These are phyloP conservation scores for Camellia sinensis DNA, from an alignment of 148 eudicot species.

Conservation along the genomic window DNA sequence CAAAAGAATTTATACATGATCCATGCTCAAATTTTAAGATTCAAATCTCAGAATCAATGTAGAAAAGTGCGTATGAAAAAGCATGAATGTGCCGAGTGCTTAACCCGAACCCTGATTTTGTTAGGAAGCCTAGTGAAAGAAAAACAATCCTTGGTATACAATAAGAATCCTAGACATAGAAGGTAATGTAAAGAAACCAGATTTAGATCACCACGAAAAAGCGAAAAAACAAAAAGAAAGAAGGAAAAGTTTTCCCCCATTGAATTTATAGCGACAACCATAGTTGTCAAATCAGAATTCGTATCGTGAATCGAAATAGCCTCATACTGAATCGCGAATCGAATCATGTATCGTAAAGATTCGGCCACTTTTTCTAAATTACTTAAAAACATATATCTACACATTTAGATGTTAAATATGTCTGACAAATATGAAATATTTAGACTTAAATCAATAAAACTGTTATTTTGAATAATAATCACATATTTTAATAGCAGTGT, in stretches of 20 bases:
- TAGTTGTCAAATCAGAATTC: neutral
- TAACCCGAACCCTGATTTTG: neutral
- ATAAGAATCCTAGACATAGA: neutral
- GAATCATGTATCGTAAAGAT: too few relatives aligned
- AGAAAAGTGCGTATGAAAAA: neutral
- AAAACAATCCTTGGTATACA: neutral
- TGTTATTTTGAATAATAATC: too few relatives aligned
- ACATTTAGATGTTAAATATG: too few relatives aligned
- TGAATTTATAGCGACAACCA: neutral
- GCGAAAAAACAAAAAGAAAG: neutral
- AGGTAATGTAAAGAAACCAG: neutral
- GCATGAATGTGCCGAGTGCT: neutral
- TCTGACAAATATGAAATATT: too few relatives aligned
- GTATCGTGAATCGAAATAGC: too few relatives aligned
- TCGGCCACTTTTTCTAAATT: too few relatives aligned
- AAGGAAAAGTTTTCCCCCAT: neutral
- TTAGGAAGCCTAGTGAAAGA: neutral
- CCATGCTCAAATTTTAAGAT: neutral
- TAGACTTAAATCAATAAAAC: too few relatives aligned
- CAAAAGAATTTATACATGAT: neutral
- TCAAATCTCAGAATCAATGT: neutral
- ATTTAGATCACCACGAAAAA: neutral
- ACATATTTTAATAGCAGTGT: too few relatives aligned
- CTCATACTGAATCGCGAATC: too few relatives aligned
- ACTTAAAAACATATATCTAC: too few relatives aligned